Conservation (phyloP, 768 basidiomycete genomes). For the Tylopilus plumbeoviolaceoides region DNA sequence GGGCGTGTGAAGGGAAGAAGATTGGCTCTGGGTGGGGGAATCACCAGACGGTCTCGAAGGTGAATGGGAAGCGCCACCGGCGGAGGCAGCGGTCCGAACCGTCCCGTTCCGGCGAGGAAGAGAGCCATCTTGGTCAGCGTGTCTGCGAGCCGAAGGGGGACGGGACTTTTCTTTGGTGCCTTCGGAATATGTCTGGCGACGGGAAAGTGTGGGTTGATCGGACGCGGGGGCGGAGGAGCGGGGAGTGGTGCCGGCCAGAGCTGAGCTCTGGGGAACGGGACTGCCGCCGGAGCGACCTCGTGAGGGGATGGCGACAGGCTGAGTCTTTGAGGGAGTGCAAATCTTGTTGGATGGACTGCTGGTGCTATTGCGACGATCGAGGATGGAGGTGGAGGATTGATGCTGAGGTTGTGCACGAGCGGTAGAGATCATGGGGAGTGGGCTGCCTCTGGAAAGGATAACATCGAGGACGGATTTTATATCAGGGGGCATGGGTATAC, state of each 20-base stretch:
- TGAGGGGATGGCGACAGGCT: constrained; percentile 32
- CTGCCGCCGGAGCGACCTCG: constrained; percentile 54
- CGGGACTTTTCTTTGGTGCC: constrained; percentile 53
- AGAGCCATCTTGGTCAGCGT: constrained; percentile 50
- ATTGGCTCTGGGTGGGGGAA: constrained; percentile 15
- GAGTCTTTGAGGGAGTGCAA: constrained; percentile 32
- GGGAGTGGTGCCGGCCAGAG: constrained; percentile 27
- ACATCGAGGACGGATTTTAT: constrained; percentile 66
- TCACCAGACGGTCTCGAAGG: constrained; percentile 24
- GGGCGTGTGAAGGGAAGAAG: constrained; percentile 17
- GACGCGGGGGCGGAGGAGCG: constrained; percentile 33
- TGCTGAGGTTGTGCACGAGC: constrained; percentile 33
- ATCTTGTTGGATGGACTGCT: constrained; percentile 24
- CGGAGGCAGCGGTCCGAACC: constrained; percentile 42
- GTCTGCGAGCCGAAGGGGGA: constrained; percentile 59
- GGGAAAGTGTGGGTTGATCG: constrained; percentile 41
- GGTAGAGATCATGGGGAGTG: constrained; percentile 29
- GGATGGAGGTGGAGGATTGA: constrained; percentile 27
- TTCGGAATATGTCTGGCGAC: constrained; percentile 50
- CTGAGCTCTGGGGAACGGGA: constrained; percentile 34
- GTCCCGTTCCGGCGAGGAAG: constrained; percentile 45
- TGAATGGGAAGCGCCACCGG: constrained; percentile 32
- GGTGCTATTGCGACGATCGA: constrained; percentile 47
- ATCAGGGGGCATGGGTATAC: constrained; percentile 67
- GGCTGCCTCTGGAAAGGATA: constrained; percentile 39